Evolutionary conservation across 2,329 filamentous ascomycete genomes (phyloP).

Genomic region (Neophaeococcomyces aloes): DNA sequence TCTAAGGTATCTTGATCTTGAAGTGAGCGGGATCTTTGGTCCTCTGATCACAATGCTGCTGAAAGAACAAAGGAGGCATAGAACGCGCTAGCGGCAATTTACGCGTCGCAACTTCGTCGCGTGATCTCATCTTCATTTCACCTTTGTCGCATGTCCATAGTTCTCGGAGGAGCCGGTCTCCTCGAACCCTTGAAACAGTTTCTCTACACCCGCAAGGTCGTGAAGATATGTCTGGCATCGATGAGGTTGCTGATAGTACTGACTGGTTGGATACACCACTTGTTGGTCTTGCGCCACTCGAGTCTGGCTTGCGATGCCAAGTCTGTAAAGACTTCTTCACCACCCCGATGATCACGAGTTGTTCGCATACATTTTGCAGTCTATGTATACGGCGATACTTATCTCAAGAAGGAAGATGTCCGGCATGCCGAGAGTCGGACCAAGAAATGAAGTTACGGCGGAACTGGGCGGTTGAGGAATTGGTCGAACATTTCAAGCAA

Average conservation of each 20-base stretch:
- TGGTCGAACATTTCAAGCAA: slow-evolving; percentile 65
- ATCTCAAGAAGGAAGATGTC: slow-evolving; percentile 74
- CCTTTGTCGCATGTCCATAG: neutral
- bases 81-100: too few relatives aligned
- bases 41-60: too few relatives aligned
- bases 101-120: neutral
- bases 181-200: slow-evolving; percentile 44
- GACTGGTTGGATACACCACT: slow-evolving; percentile 41
- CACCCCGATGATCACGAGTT: slow-evolving; percentile 89
- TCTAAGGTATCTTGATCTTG: too few relatives aligned
- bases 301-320: slow-evolving; percentile 81
- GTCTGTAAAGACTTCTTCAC: slow-evolving; percentile 97
- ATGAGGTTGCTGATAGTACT: slow-evolving; percentile 32
- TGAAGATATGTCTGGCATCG: slow-evolving; percentile 11
- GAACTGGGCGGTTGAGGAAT: slow-evolving; percentile 76
- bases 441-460: slow-evolving; percentile 76
- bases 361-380: slow-evolving; percentile 93
- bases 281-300: slow-evolving; percentile 43
- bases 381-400: slow-evolving; percentile 84
- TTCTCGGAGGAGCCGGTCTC: too few relatives aligned
- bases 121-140: neutral
- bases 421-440: slow-evolving; percentile 65
- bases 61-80: too few relatives aligned
- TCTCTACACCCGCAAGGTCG: slow-evolving; percentile 38
- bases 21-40: too few relatives aligned